Percentiles rank a stretch among this genome's conserved stretches.
Conservation (phyloP, 2,329 filamentous ascomycete genomes). For the Sporothrix pallida region DNA sequence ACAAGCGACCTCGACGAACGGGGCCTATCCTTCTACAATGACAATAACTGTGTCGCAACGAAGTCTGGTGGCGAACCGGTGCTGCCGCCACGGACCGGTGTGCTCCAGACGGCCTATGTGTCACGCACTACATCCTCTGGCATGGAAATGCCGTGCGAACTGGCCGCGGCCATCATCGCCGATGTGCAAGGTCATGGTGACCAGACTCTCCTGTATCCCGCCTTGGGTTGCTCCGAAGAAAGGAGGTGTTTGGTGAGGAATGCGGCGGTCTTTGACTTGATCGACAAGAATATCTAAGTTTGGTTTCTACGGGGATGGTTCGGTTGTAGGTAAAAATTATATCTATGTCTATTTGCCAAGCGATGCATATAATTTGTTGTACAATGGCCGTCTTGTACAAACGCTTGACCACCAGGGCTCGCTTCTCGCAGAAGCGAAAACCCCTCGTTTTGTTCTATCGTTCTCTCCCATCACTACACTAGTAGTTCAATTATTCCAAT, state of each 20-base stretch:
- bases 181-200: conserved; percentile 18
- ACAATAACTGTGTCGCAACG: background rate
- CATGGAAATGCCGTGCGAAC: conserved; percentile 15
- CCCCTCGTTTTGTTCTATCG: background rate
- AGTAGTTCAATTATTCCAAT: conserved; percentile 50
- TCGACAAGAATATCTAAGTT: conserved; percentile 16
- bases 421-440: background rate
- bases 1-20: background rate
- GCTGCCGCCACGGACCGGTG: background rate
- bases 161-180: conserved; percentile 5
- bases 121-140: background rate
- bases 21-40: background rate
- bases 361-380: background rate
- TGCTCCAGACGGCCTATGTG: background rate
- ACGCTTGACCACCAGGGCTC: background rate
- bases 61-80: background rate
- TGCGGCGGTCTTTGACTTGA: background rate
- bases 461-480: background rate
- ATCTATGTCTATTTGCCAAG: background rate
- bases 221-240: background rate
- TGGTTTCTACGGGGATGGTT: background rate
- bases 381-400: background rate
- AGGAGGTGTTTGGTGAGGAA: conserved; percentile 15
- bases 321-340: background rate
- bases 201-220: background rate